These are phyloP conservation scores for Hevea brasiliensis DNA, from an alignment of 345 rosid genomes.

Conservation along the genomic window DNA sequence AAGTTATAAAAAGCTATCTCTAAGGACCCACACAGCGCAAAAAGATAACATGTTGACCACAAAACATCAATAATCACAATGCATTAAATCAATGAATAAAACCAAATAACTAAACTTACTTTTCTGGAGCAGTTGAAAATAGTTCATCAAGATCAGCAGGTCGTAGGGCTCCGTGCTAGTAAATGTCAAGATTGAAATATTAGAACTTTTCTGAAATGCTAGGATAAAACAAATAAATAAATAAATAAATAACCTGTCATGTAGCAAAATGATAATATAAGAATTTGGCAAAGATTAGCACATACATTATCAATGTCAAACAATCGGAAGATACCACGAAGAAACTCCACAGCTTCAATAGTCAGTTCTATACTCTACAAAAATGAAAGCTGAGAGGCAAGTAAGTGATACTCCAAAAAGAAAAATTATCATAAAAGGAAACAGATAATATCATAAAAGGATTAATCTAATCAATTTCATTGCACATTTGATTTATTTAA, in stretches of 20 bases:
- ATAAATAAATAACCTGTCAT: not conserved
- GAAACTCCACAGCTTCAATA: conserved; percentile 53
- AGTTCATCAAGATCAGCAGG: conserved; percentile 65
- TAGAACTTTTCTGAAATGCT: not conserved
- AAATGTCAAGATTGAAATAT: conserved; percentile 30
- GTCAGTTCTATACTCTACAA: conserved; percentile 78
- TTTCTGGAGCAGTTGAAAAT: conserved; percentile 81
- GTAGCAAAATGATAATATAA: not conserved
- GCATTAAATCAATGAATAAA: conserved; percentile 3
- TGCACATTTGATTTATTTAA: too few relatives aligned
- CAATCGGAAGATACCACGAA: conserved; percentile 61
- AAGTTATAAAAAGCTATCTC: not conserved
- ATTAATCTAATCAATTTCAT: too few relatives aligned
- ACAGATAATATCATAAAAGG: too few relatives aligned
- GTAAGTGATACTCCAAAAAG: conserved; percentile 1
- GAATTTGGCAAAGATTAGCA: conserved; percentile 17
- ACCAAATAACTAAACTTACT: conserved; percentile 34
- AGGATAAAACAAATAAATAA: not conserved
- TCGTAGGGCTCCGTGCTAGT: conserved; percentile 66
- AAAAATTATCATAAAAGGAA: conserved; percentile 4
- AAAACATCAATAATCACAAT: not conserved
- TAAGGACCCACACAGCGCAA: not conserved
- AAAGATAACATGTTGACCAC: not conserved
- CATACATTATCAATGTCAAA: conserved; percentile 71
- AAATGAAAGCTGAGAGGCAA: conserved; percentile 16